A percentile compares a stretch with the other conserved stretches of the same genome.
Conservation (phyloP, 176 grass and related monocot genomes). For the Eragrostis curvula region DNA sequence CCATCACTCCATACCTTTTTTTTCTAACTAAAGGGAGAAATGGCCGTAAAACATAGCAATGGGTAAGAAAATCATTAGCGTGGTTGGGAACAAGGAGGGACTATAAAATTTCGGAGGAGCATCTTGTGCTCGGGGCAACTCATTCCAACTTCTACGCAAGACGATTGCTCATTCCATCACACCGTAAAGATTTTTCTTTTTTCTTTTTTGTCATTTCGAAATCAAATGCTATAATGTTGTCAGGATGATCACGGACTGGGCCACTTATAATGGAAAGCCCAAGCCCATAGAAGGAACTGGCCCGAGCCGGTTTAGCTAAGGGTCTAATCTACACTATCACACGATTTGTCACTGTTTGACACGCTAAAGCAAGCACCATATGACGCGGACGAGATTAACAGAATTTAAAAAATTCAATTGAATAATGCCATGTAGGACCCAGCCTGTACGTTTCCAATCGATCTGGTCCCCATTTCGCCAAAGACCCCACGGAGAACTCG, state of each 20-base stretch:
- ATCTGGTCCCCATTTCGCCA: constrained; percentile 15
- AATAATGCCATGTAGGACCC: constrained; percentile 9
- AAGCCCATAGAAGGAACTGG: not conserved
- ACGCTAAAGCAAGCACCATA: constrained; percentile 25
- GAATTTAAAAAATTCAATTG: not conserved
- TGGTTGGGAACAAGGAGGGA: too few relatives aligned
- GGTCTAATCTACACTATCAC: not conserved
- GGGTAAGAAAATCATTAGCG: too few relatives aligned
- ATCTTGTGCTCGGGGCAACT: too few relatives aligned
- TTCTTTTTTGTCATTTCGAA: not conserved
- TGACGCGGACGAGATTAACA: not conserved
- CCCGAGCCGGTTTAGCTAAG: not conserved
- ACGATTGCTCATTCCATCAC: too few relatives aligned
- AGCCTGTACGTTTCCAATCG: not conserved
- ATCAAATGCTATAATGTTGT: not conserved
- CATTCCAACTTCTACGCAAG: too few relatives aligned
- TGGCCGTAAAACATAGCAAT: too few relatives aligned
- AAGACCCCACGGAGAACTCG: not conserved
- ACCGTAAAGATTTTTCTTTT: too few relatives aligned
- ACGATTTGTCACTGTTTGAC: constrained; percentile 12
- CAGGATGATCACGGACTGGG: not conserved
- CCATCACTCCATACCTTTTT: too few relatives aligned
- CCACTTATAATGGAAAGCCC: not conserved
- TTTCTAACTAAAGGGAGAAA: too few relatives aligned
- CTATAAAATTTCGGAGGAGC: too few relatives aligned